Conservation (phyloP, 148 eudicot genomes). For the Cornus suecica region DNA sequence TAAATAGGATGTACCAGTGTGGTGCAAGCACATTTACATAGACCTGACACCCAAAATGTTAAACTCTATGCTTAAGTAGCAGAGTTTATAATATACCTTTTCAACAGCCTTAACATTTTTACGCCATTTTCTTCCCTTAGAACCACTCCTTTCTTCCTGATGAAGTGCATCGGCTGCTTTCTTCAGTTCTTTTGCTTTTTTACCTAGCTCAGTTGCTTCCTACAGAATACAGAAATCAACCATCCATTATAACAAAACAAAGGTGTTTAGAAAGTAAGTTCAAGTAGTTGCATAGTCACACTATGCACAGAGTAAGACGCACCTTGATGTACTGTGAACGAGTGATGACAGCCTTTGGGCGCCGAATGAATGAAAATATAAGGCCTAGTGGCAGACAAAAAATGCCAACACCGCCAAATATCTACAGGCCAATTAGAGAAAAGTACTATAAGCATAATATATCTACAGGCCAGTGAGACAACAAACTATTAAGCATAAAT, state of each 20-base stretch:
- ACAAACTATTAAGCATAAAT: background rate
- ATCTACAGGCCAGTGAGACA: constrained; percentile 6
- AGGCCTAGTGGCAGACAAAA: constrained; percentile 94
- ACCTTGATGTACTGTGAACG: constrained; percentile 99
- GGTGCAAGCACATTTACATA: background rate
- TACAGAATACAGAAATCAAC: constrained; percentile 18
- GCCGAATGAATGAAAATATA: constrained; percentile 83
- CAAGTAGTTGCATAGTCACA: background rate
- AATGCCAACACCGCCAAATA: constrained; percentile 98
- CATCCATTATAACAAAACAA: constrained; percentile 2
- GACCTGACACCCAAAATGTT: background rate
- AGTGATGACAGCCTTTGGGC: constrained; percentile 97
- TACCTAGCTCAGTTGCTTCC: constrained; percentile 99
- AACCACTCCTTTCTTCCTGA: constrained; percentile 91
- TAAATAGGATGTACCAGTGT: background rate
- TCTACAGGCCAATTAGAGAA: constrained; percentile 35
- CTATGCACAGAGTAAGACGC: constrained; percentile 8
- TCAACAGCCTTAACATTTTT: constrained; percentile 93
- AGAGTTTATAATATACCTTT: constrained; percentile 50
- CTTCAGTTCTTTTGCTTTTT: constrained; percentile 90
- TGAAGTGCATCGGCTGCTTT: constrained; percentile 92
- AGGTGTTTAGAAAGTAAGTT: background rate
- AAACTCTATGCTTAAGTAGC: background rate
- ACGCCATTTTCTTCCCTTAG: constrained; percentile 95
- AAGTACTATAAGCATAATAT: background rate